A percentile compares a stretch with the other conserved stretches of the same genome.
phyloP scores from a whole-genome alignment of 2,329 filamentous ascomycete species.

The Stagonosporopsis vannaccii region DNA sequence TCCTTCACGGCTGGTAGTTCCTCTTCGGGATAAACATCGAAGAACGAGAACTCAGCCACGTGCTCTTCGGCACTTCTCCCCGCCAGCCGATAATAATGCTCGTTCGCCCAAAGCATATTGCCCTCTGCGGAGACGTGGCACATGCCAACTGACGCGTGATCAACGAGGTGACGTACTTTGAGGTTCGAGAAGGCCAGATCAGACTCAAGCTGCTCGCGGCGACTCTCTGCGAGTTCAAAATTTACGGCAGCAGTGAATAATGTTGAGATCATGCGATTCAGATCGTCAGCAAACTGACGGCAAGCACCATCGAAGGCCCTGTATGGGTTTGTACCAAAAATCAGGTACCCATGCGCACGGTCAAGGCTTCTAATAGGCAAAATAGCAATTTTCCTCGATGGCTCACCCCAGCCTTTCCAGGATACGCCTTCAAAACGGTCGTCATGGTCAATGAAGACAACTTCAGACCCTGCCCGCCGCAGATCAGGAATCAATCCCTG shows the following conservation, averaged over 20 bases:
- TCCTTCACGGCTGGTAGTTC: slow-evolving; percentile 23
- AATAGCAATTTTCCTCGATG: slow-evolving; percentile 32
- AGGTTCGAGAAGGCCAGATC: slow-evolving; percentile 35
- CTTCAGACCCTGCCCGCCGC: slow-evolving; percentile 20
- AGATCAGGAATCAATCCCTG: slow-evolving; percentile 30
- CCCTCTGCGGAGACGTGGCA: slow-evolving; percentile 29
- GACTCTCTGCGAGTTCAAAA: slow-evolving; percentile 20
- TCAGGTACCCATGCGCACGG: slow-evolving; percentile 30
- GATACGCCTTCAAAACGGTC: slow-evolving; percentile 30
- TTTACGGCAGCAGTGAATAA: slow-evolving; percentile 28
- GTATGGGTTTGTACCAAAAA: slow-evolving; percentile 43
- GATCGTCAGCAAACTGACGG: slow-evolving; percentile 37
- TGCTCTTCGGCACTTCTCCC: slow-evolving; percentile 20
- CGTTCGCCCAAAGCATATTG: slow-evolving; percentile 35
- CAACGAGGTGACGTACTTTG: slow-evolving; percentile 35
- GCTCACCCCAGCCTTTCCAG: slow-evolving; percentile 31
- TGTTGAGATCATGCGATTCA: slow-evolving; percentile 34
- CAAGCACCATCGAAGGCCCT: slow-evolving; percentile 37
- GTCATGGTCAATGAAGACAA: slow-evolving; percentile 27
- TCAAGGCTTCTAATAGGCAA: slow-evolving; percentile 24
- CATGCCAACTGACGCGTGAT: slow-evolving; percentile 40
- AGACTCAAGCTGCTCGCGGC: slow-evolving; percentile 32
- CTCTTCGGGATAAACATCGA: slow-evolving; percentile 31
- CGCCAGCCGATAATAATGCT: slow-evolving; percentile 31
- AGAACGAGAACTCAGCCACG: slow-evolving; percentile 13